A percentile compares a stretch with the other conserved stretches of the same genome.
Evolutionary conservation across 148 eudicot species (phyloP).

Genomic region (Chenopodium berlandieri): DNA sequence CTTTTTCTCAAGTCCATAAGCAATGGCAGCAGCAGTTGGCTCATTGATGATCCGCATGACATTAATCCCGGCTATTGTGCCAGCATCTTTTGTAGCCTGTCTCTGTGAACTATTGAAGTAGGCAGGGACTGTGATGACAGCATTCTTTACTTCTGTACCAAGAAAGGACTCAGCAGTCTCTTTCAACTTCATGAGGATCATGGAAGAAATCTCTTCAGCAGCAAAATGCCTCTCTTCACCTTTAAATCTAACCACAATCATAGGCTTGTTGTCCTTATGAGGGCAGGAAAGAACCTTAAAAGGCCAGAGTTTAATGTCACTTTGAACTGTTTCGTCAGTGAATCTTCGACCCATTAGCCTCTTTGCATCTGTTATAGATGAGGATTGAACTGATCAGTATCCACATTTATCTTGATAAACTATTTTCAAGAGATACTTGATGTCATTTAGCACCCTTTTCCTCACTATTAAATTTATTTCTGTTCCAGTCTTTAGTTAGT

Average conservation of each 20-base stretch:
- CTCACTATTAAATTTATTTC: too few species aligned
- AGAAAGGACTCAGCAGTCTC: background rate
- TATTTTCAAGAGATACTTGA: too few species aligned
- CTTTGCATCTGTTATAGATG: background rate
- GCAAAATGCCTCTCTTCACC: background rate
- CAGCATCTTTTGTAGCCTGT: slow-evolving; percentile 9
- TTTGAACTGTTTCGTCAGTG: background rate
- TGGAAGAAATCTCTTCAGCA: background rate
- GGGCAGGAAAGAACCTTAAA: background rate
- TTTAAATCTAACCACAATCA: background rate
- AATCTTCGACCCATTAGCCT: background rate
- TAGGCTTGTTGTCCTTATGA: background rate
- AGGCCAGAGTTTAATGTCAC: slow-evolving; percentile 8
- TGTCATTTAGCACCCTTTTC: too few species aligned
- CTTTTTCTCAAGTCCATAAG: background rate
- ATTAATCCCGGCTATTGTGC: background rate
- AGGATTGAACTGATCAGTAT: background rate
- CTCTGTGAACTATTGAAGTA: background rate
- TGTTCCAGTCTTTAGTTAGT: too few species aligned
- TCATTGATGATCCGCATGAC: background rate
- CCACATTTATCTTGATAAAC: too few species aligned
- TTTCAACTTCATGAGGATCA: background rate
- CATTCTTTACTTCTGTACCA: background rate
- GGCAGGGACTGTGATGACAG: background rate
- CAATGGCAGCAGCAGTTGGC: slow-evolving; percentile 5